Base-by-base conservation (phyloP, 306 rosid species). In the Rubus idaeus region DNA sequence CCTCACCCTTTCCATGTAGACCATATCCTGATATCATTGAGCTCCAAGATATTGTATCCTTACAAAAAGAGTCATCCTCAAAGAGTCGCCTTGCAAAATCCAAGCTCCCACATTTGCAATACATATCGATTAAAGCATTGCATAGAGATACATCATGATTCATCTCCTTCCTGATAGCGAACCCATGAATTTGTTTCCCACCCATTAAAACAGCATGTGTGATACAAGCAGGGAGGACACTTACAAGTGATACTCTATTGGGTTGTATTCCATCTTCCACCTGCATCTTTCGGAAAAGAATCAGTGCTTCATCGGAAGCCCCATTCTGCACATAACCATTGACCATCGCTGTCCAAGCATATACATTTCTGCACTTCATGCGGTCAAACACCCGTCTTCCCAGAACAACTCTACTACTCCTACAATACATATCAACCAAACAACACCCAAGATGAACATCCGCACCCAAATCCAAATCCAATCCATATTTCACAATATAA, bases 381-480 rank as follows among this genome's bases (percentile, higher is more conserved):
- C 70, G 89, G 51, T 87, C 88, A 77, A 94, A 94, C 9, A 91
- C 91, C 72, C 82, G 65, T 62, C 92, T 86, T 30, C 91, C 81
- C 3, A 61, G 73, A 77, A 51, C 78, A 79, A 86, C 51, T 62
- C 82, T 88, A 18, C 73, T 49, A 80, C 86, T 81, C 85, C 88
- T 90, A 10, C 89, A 87, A 83, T 91, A 91, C 94, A 91, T 88
- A 80, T 94, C 97, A 61, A 91, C 91, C 85, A 90, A 87, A 81
- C 96, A 84, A n/a, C 94, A 91, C 35, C 98, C 93, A 0, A 90
- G 20, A 82, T 87, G 91, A 83, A 86, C 83, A 81, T 91, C 91
- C 0, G 83, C 83, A 12, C 80, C 86, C 53, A 78, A 76, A 66
- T 67, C 49, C 55, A 76, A 82, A 65, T 88, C 89, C 74, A 82